phyloP scores from a whole-genome alignment of 164 flowering plant genomes.

The Kalanchoe fedtschenkoi region DNA sequence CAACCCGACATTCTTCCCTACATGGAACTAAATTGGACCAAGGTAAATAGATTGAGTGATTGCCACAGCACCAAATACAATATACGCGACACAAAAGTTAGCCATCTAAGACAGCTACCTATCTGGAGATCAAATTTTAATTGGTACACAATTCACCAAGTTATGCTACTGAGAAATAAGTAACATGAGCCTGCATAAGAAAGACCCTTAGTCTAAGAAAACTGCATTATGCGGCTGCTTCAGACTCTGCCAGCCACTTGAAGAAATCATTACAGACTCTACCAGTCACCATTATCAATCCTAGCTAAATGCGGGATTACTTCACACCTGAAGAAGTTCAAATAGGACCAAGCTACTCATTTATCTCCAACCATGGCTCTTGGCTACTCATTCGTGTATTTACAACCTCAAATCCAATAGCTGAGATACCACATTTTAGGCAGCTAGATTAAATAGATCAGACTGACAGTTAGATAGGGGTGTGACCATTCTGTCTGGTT shows the following conservation, averaged over 20 bases:
- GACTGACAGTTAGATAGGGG: too few species aligned
- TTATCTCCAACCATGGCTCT: too few species aligned
- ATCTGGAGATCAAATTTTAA: too few species aligned
- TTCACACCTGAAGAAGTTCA: background rate
- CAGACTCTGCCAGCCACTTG: background rate
- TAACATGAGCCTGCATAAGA: background rate
- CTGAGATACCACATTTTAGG: background rate
- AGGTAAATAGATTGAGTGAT: background rate
- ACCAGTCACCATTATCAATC: too few species aligned
- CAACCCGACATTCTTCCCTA: constrained; percentile 90
- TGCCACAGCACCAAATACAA: background rate
- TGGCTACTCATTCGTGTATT: too few species aligned
- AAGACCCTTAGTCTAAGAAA: background rate
- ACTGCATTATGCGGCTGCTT: background rate
- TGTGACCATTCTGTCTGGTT: too few species aligned
- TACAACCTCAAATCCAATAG: too few species aligned
- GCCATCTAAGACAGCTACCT: too few species aligned
- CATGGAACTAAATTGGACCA: constrained; percentile 54
- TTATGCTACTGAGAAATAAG: background rate
- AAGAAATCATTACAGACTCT: background rate
- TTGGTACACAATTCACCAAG: too few species aligned
- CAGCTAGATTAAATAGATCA: too few species aligned
- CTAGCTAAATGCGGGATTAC: background rate
- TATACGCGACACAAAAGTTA: background rate
- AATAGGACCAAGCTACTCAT: background rate